Evolutionary conservation across 768 basidiomycete species (phyloP), one percentile per base, ranked within the genome.

Genomic region (Lactarius psammicola): DNA sequence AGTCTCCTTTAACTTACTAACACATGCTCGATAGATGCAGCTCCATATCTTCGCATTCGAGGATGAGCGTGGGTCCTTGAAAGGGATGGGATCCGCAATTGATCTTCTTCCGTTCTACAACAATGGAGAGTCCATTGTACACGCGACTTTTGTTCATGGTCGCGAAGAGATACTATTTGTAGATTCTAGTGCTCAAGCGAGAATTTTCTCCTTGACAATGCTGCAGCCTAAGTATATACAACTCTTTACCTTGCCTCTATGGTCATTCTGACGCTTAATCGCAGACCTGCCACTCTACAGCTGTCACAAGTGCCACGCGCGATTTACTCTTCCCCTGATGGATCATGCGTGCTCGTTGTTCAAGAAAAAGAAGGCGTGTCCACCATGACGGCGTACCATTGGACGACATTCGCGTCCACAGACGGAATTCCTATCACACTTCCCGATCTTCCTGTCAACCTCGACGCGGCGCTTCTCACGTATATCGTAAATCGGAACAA

Each of bases 121-220:
- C 13, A 7, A 70, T 0, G 70, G 68, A 4, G 30, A 67, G 0
- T 57, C 59, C 2, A 76, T 86, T 28, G 63, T 59, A 1, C 75
- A 76, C 18, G 76, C 80, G 2, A 76, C 78, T 36, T 85, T 87
- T 66, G 75, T 85, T 2, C 74, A 74, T 54, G 82, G 84, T 3
- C 79, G 72, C 31, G 85, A 87, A 68, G 86, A 87, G 56, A 62
- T 87, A 4, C 67, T 84, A 0, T 71, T 87, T 0, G 74, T 86
- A 0, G 86, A 87, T 63, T 76, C 77, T 1, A 69, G 66, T 2
- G 75, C 75, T 2, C 77, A 78, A 7, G 82, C 78, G 2, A 75
- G 85, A 30, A 77, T 87, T 18, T 87, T 80, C 65, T 87, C 86
- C 0, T 67, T 85, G 51, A 74, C 82, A 0, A 82, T 83, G 0